Evolutionary conservation across 2,329 filamentous ascomycete species (phyloP).

Genomic region (Ophiostoma sp.): DNA sequence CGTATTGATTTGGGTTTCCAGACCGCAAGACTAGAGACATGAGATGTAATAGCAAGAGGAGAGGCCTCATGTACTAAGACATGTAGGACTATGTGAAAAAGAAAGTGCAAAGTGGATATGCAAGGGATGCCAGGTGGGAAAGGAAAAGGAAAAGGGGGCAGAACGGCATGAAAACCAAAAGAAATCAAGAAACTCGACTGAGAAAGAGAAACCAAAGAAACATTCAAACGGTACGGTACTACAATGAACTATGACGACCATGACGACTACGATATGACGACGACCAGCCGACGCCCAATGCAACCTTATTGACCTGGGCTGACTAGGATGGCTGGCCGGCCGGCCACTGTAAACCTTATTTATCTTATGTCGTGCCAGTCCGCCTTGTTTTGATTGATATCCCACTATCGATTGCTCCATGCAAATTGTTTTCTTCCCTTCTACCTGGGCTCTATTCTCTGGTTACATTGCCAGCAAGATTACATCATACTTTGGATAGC

Average conservation of each 20-base stretch:
- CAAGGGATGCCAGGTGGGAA: background rate
- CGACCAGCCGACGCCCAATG: background rate
- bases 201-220: background rate
- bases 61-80: constrained; percentile 9
- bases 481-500: background rate
- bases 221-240: background rate
- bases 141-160: background rate
- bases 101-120: background rate
- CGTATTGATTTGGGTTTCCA: background rate
- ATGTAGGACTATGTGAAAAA: background rate
- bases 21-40: constrained; percentile 3
- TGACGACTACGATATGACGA: background rate
- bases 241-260: background rate
- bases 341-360: background rate
- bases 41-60: background rate
- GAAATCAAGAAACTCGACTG: background rate
- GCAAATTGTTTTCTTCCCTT: too few species aligned
- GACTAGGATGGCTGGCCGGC: background rate
- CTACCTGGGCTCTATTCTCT: background rate
- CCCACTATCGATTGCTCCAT: too few species aligned
- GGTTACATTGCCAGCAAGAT: background rate
- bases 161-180: background rate
- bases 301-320: background rate
- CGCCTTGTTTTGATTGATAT: background rate
- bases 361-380: background rate